These are phyloP conservation scores for Neurospora intermedia DNA, from an alignment of 495 filamentous ascomycete species.

Conservation along the genomic window DNA sequence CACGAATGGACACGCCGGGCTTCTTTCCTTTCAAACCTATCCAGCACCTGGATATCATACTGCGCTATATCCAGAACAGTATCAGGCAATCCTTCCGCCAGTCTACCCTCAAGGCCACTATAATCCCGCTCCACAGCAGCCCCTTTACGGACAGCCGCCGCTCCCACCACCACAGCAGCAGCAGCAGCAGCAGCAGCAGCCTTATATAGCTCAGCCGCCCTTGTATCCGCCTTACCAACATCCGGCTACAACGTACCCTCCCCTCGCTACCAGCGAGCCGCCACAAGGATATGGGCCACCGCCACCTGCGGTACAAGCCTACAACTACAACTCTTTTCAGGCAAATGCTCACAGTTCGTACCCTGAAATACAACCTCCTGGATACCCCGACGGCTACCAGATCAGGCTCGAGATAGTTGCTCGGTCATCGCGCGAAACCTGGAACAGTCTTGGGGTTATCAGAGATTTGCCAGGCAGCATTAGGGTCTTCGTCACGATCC, in stretches of 20 bases:
- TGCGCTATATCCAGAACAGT: slow-evolving; percentile 26
- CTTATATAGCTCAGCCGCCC: slow-evolving; percentile 17
- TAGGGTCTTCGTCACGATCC: slow-evolving; percentile 52
- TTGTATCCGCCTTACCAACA: slow-evolving; percentile 18
- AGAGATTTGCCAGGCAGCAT: slow-evolving; percentile 53
- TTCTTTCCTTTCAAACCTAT: slow-evolving; percentile 25
- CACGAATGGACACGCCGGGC: slow-evolving; percentile 7
- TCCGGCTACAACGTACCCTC: slow-evolving; percentile 11
- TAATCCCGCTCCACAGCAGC: slow-evolving; percentile 18
- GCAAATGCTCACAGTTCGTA: slow-evolving; percentile 10
- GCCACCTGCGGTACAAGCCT: slow-evolving; percentile 12
- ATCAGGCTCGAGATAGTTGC: slow-evolving; percentile 49
- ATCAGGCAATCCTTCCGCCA: slow-evolving; percentile 13
- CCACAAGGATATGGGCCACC: slow-evolving; percentile 11
- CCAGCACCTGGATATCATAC: slow-evolving; percentile 30
- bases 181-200: slow-evolving; percentile 1
- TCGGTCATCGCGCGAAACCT: slow-evolving; percentile 47
- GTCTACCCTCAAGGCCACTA: slow-evolving; percentile 24
- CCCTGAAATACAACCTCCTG: slow-evolving; percentile 1
- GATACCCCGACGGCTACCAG: slow-evolving; percentile 31
- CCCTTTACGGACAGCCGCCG: slow-evolving; percentile 16
- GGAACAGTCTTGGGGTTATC: slow-evolving; percentile 47
- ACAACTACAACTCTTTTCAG: slow-evolving; percentile 18
- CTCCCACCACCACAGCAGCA: background rate
- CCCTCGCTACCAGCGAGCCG: slow-evolving; percentile 10